Percentiles rank a stretch among this genome's conserved stretches.
Evolutionary conservation across 768 basidiomycete species (phyloP).

Genomic region (Amyloporia xantha): DNA sequence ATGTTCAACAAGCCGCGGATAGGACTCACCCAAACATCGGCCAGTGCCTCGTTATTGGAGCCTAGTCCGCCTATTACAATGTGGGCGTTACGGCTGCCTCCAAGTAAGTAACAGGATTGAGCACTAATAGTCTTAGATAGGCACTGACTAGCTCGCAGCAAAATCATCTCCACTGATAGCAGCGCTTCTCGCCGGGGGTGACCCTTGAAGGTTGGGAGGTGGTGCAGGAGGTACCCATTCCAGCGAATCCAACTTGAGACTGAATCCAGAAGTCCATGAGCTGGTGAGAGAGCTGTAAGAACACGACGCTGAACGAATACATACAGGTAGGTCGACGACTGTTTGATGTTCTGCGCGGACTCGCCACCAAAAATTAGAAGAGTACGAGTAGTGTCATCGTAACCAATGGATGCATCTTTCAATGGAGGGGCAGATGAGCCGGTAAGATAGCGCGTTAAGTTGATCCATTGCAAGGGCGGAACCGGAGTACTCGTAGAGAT

Average conservation of each 20-base stretch:
- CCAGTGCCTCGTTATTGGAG: conserved; percentile 42
- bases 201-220: conserved; percentile 36
- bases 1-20: too few relatives aligned
- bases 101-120: too few relatives aligned
- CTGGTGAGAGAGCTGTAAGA: neutral
- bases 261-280: conserved; percentile 21
- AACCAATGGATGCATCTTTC: conserved; percentile 67
- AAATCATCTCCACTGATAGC: conserved; percentile 62
- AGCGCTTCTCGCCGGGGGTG: conserved; percentile 58
- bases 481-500: conserved; percentile 48
- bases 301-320: conserved; percentile 17
- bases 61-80: conserved; percentile 69
- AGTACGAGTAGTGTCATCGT: conserved; percentile 39
- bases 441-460: conserved; percentile 49
- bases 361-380: conserved; percentile 74
- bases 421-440: conserved; percentile 53
- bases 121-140: too few relatives aligned
- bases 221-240: conserved; percentile 55
- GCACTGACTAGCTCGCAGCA: conserved; percentile 75
- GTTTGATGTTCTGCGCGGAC: conserved; percentile 55
- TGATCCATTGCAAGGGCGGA: conserved; percentile 67
- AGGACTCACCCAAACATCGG: conserved; percentile 69
- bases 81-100: conserved; percentile 63
- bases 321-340: conserved; percentile 63
- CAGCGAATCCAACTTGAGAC: conserved; percentile 56